These are phyloP conservation scores for Claviceps paspali DNA, from an alignment of 2,329 filamentous ascomycete genomes.

Conservation along the genomic window DNA sequence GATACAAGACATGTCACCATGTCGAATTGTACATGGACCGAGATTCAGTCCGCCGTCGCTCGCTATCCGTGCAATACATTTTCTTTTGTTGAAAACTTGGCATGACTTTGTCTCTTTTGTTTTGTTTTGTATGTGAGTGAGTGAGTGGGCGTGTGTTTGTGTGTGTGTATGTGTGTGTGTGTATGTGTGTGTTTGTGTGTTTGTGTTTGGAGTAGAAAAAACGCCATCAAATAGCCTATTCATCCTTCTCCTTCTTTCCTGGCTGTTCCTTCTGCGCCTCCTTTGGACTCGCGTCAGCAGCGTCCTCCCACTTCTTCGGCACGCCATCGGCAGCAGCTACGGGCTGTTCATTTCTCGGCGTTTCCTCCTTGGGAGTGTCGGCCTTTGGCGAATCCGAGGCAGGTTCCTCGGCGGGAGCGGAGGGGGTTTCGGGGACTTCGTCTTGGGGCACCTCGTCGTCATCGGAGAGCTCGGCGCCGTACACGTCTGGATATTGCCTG, in stretches of 20 bases:
- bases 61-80: background rate
- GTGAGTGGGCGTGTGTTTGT: too few relatives aligned
- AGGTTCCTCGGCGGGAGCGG: constrained; percentile 4
- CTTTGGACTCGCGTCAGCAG: constrained; percentile 14
- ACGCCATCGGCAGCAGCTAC: constrained; percentile 4
- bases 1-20: constrained; percentile 6
- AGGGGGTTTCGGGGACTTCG: background rate
- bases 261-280: constrained; percentile 9
- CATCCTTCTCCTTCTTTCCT: constrained; percentile 8
- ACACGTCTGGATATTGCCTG: constrained; percentile 79
- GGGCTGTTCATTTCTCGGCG: constrained; percentile 3
- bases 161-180: too few relatives aligned
- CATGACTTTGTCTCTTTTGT: too few relatives aligned
- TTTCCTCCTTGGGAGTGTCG: constrained; percentile 7
- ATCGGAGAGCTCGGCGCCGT: constrained; percentile 73
- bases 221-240: background rate
- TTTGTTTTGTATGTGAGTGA: too few relatives aligned
- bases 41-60: background rate
- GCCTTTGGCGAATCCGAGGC: background rate
- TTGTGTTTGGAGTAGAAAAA: background rate
- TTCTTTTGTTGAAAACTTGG: too few relatives aligned
- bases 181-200: too few relatives aligned
- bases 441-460: constrained; percentile 45
- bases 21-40: constrained; percentile 4
- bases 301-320: constrained; percentile 14